A percentile compares a stretch with the other conserved stretches of the same genome.
phyloP scores from a whole-genome alignment of 1,139 yeast genomes.

The Zhuliangozyma parablackwelliae region DNA sequence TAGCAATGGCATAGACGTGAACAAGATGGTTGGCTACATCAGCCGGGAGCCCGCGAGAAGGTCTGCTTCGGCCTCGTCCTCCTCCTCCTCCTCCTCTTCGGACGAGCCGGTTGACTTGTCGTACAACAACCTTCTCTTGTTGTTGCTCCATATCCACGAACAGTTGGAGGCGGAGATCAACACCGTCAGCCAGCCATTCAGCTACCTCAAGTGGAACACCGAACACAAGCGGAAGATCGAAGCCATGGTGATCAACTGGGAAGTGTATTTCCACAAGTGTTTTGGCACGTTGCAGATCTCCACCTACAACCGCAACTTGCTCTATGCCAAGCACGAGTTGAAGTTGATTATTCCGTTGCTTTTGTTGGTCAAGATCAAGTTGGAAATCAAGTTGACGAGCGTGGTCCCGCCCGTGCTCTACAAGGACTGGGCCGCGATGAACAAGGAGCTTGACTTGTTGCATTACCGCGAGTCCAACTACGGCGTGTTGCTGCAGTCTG shows the following conservation, averaged over 20 bases:
- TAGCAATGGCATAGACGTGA: slow-evolving; percentile 54
- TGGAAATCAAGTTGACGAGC: slow-evolving; percentile 55
- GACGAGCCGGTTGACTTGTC: slow-evolving; percentile 26
- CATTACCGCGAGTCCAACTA: slow-evolving; percentile 39
- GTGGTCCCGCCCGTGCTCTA: slow-evolving; percentile 53
- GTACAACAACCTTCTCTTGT: slow-evolving; percentile 55
- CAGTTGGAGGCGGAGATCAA: slow-evolving; percentile 53
- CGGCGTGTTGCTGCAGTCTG: slow-evolving; percentile 56
- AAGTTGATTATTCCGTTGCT: slow-evolving; percentile 62
- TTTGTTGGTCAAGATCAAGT: slow-evolving; percentile 58
- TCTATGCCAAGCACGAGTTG: slow-evolving; percentile 50
- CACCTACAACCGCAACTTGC: slow-evolving; percentile 45
- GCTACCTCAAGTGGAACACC: slow-evolving; percentile 53
- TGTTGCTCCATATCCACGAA: slow-evolving; percentile 71
- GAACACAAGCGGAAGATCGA: slow-evolving; percentile 54
- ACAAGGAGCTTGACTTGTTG: slow-evolving; percentile 37
- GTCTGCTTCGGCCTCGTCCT: neutral
- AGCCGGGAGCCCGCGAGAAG: slow-evolving; percentile 1
- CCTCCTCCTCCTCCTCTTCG: neutral
- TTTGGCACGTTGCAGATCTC: slow-evolving; percentile 58
- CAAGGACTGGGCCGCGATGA: slow-evolving; percentile 66
- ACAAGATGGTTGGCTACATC: slow-evolving; percentile 40
- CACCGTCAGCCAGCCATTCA: slow-evolving; percentile 18
- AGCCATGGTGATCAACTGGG: slow-evolving; percentile 60
- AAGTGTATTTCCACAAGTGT: slow-evolving; percentile 51